Conservation (phyloP, 257 asterid genomes). For the Voacanga thouarsii region DNA sequence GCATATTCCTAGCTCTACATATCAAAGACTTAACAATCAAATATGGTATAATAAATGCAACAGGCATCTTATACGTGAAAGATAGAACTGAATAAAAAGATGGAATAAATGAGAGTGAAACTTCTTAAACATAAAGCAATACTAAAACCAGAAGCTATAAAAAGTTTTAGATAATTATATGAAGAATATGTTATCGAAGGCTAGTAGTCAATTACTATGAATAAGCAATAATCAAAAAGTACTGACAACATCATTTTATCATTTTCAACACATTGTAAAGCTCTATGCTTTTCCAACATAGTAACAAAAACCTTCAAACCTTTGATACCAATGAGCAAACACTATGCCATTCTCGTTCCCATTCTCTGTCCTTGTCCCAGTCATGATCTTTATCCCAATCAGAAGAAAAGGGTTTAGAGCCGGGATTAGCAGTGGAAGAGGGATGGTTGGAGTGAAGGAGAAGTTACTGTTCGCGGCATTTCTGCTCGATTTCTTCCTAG, state of each 20-base stretch:
- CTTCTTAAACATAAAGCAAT: background rate
- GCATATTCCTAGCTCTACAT: background rate
- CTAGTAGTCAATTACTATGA: background rate
- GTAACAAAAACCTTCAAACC: background rate
- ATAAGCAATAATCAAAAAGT: background rate
- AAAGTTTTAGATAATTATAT: background rate
- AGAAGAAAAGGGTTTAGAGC: slow-evolving; percentile 29
- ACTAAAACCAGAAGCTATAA: background rate
- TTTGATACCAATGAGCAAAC: slow-evolving; percentile 16
- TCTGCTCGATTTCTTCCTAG: slow-evolving; percentile 55
- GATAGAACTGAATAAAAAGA: background rate
- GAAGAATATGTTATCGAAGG: background rate
- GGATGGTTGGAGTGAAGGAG: slow-evolving; percentile 29
- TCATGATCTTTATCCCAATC: slow-evolving; percentile 49
- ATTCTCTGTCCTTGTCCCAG: slow-evolving; percentile 23
- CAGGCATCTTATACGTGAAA: background rate
- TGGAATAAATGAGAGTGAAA: background rate
- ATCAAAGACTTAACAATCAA: background rate
- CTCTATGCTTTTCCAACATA: background rate
- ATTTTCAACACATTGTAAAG: background rate
- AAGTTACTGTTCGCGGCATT: slow-evolving; percentile 38
- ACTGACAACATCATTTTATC: background rate
- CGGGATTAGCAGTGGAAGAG: slow-evolving; percentile 14
- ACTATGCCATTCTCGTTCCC: slow-evolving; percentile 19
- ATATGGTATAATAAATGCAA: background rate